These are phyloP conservation scores for Mortierella hygrophila DNA, from an alignment of 192 early-diverging fungal species.

Conservation along the genomic window DNA sequence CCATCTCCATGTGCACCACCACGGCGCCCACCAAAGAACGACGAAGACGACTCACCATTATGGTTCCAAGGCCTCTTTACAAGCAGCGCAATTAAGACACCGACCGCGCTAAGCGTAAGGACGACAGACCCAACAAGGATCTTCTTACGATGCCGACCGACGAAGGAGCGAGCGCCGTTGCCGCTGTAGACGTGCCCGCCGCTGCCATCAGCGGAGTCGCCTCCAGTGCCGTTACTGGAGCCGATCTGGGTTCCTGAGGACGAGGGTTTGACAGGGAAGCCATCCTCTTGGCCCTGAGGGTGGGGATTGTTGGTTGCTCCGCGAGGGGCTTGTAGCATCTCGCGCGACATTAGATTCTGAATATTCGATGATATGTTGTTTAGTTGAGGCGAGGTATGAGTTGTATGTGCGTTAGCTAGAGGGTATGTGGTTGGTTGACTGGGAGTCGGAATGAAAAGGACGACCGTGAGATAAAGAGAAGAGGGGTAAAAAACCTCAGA, in stretches of 20 bases:
- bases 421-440: background rate
- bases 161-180: background rate
- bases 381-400: background rate
- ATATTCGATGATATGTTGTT: background rate
- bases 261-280: background rate
- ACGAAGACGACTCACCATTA: background rate
- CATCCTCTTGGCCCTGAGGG: background rate
- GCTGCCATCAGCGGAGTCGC: background rate
- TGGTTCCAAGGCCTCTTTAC: constrained; percentile 30
- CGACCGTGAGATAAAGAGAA: no score
- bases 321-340: constrained; percentile 7
- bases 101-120: constrained; percentile 19
- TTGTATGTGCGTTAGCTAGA: background rate
- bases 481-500: no score
- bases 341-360: constrained; percentile 3
- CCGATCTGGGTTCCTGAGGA: constrained; percentile 12
- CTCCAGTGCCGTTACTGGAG: background rate
- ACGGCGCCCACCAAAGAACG: background rate
- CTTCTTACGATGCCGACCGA: constrained; percentile 24
- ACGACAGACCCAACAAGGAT: constrained; percentile 29
- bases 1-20: background rate
- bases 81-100: constrained; percentile 13
- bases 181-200: background rate
- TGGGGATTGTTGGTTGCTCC: background rate
- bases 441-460: no score